These are phyloP conservation scores for Plantago lanceolata DNA, from an alignment of 305 asterid species.

Conservation along the genomic window DNA sequence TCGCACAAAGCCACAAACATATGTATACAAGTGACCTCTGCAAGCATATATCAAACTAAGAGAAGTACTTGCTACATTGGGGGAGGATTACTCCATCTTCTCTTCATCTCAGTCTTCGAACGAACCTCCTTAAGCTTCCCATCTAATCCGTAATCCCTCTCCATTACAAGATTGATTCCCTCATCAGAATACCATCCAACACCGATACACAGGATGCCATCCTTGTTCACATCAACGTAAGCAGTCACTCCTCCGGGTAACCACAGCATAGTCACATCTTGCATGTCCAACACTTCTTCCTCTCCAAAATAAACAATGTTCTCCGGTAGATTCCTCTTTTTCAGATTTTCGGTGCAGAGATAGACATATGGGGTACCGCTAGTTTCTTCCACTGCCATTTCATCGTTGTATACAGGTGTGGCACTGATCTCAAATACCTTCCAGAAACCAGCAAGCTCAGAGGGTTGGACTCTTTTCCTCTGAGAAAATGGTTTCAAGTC, in stretches of 20 bases:
- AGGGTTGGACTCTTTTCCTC: constrained; percentile 83
- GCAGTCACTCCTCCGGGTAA: constrained; percentile 92
- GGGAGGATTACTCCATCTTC: constrained; percentile 91
- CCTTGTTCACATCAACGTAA: constrained; percentile 80
- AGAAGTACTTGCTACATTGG: constrained; percentile 44
- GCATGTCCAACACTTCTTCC: constrained; percentile 87
- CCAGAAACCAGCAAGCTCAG: constrained; percentile 84
- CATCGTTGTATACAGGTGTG: constrained; percentile 68
- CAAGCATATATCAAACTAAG: not conserved
- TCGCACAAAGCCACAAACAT: not conserved
- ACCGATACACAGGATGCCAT: constrained; percentile 80
- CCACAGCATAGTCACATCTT: constrained; percentile 77
- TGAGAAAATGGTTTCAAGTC: constrained; percentile 85
- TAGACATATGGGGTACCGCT: constrained; percentile 50
- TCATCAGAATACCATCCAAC: constrained; percentile 94
- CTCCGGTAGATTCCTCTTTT: constrained; percentile 79
- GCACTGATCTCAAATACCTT: constrained; percentile 93
- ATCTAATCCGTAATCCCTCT: constrained; percentile 87
- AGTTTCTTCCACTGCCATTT: constrained; percentile 36
- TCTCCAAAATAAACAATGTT: constrained; percentile 64
- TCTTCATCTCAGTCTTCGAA: constrained; percentile 85
- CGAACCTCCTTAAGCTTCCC: constrained; percentile 92
- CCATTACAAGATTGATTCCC: constrained; percentile 92
- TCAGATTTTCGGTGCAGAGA: constrained; percentile 78
- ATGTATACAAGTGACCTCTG: not conserved